Percentiles rank a stretch among this genome's conserved stretches.
These are phyloP conservation scores for Teratosphaeriaceae sp. DNA, from an alignment of 2,329 filamentous ascomycete genomes.

Conservation along the genomic window DNA sequence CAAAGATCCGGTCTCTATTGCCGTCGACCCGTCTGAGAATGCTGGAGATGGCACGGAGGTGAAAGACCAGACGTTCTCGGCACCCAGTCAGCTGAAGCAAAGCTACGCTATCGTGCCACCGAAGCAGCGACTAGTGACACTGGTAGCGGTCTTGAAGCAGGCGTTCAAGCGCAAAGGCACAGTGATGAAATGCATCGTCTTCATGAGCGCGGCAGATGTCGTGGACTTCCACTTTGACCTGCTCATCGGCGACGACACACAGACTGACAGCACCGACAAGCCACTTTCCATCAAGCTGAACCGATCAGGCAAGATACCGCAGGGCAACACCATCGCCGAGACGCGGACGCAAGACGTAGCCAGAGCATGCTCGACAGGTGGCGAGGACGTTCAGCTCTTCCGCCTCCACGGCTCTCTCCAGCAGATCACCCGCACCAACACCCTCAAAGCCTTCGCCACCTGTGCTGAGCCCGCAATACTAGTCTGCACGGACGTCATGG, in stretches of 20 bases:
- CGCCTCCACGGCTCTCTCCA: slow-evolving; percentile 87
- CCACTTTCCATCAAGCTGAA: slow-evolving; percentile 17
- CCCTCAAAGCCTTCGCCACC: slow-evolving; percentile 70
- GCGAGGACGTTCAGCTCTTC: slow-evolving; percentile 73
- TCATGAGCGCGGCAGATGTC: slow-evolving; percentile 93
- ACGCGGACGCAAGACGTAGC: slow-evolving; percentile 46
- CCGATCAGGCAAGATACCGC: slow-evolving; percentile 34
- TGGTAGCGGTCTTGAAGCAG: slow-evolving; percentile 76
- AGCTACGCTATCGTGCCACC: slow-evolving; percentile 80
- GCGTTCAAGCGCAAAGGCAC: slow-evolving; percentile 83
- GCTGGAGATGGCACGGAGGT: slow-evolving; percentile 39
- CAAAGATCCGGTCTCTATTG: slow-evolving; percentile 84
- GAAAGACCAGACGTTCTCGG: slow-evolving; percentile 59
- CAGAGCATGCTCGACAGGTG: slow-evolving; percentile 44
- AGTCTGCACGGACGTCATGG: slow-evolving; percentile 91
- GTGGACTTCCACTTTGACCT: slow-evolving; percentile 95
- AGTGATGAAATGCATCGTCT: slow-evolving; percentile 94
- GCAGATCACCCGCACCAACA: slow-evolving; percentile 80
- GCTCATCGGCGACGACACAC: slow-evolving; percentile 46
- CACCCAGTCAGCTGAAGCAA: slow-evolving; percentile 90
- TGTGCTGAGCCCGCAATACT: slow-evolving; percentile 72
- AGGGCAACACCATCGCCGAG: slow-evolving; percentile 35
- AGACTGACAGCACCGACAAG: slow-evolving; percentile 33
- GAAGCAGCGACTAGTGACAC: slow-evolving; percentile 82
- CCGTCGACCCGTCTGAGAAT: slow-evolving; percentile 52